Conservation (phyloP, 306 rosid species). For the Morella rubra region DNA sequence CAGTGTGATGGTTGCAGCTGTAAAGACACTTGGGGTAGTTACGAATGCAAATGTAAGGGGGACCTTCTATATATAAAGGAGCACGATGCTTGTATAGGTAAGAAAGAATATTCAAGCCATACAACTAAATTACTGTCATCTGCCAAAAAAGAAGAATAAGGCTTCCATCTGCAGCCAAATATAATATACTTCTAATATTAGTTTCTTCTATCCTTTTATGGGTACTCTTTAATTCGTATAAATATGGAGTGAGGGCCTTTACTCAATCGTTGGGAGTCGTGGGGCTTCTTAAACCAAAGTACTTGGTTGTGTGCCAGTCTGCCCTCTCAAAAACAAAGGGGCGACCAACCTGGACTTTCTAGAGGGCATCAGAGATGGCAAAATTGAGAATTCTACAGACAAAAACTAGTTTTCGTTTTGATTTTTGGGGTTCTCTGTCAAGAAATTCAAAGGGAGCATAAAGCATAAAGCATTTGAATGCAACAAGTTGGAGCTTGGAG, state of each 20-base stretch:
- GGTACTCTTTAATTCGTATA: not conserved
- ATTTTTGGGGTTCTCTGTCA: not conserved
- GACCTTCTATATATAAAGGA: slow-evolving; percentile 47
- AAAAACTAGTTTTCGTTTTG: not conserved
- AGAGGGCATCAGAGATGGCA: not conserved
- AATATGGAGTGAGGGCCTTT: not conserved
- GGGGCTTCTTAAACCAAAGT: not conserved
- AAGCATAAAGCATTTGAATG: not conserved
- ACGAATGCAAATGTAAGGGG: slow-evolving; percentile 51
- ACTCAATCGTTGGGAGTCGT: not conserved
- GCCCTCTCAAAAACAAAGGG: no score
- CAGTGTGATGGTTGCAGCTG: slow-evolving; percentile 54
- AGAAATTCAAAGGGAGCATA: not conserved
- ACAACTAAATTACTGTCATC: not conserved
- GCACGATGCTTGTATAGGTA: slow-evolving; percentile 56
- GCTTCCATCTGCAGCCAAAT: not conserved
- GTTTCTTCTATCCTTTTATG: not conserved
- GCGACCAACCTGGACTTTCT: not conserved
- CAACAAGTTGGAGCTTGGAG: not conserved
- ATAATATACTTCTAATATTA: not conserved
- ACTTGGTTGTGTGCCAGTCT: not conserved
- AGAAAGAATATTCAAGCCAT: not conserved
- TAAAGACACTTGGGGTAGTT: slow-evolving; percentile 60
- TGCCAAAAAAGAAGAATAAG: not conserved
- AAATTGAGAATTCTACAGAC: not conserved